A percentile compares a stretch with the other conserved stretches of the same genome.
phyloP scores from a whole-genome alignment of 2,329 filamentous ascomycete species.

The Beauveria bassiana region DNA sequence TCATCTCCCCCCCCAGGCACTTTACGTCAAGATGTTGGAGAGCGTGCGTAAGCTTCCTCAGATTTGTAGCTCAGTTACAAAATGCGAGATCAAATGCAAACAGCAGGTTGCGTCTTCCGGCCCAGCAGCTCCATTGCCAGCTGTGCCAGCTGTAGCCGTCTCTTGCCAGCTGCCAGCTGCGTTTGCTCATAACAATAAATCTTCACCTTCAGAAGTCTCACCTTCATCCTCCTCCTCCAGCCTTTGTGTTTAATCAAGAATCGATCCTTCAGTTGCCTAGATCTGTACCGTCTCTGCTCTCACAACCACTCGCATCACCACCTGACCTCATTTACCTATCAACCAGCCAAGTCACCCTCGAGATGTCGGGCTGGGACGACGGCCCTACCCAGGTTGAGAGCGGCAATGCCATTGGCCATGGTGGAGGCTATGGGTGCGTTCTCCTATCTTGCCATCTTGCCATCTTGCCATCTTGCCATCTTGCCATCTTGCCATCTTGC shows the following conservation, averaged over 20 bases:
- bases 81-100: background rate
- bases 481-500: too few relatives aligned
- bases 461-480: too few relatives aligned
- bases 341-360: background rate
- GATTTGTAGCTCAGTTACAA: background rate
- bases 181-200: slow-evolving; percentile 1
- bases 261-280: too few relatives aligned
- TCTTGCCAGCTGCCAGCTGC: slow-evolving; percentile 2
- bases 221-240: background rate
- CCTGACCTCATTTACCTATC: background rate
- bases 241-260: too few relatives aligned
- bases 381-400: slow-evolving; percentile 2
- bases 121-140: background rate
- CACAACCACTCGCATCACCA: background rate
- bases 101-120: background rate
- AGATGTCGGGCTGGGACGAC: slow-evolving; percentile 1
- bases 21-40: too few relatives aligned
- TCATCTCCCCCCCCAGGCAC: too few relatives aligned
- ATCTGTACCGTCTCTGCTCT: too few relatives aligned
- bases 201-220: background rate
- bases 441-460: background rate
- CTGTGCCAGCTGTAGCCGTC: background rate
- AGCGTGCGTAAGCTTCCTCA: background rate
- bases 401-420: background rate
- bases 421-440: background rate